Conservation (phyloP, 129 eudicot species). For the Flaveria robusta region DNA sequence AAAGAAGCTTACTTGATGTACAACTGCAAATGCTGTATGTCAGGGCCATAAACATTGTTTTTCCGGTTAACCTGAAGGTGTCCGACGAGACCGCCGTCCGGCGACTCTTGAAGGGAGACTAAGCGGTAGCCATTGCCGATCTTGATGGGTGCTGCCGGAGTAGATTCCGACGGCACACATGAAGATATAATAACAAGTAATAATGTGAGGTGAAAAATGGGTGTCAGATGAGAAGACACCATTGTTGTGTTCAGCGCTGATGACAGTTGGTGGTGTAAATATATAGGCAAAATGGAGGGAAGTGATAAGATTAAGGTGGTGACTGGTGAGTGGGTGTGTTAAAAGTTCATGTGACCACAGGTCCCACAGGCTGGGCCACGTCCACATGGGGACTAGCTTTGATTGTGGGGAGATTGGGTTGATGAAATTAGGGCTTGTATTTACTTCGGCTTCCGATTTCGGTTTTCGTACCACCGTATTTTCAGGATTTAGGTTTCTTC, state of each 20-base stretch:
- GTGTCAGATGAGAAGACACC: conserved; percentile 30
- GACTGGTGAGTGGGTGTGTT: conserved; percentile 12
- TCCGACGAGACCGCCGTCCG: conserved; percentile 83
- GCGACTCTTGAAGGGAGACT: conserved; percentile 63
- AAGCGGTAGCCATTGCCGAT: conserved; percentile 87
- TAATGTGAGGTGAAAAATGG: conserved; percentile 17
- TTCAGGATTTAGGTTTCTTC: not conserved
- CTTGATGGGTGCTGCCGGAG: conserved; percentile 38
- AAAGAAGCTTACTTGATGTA: conserved; percentile 72
- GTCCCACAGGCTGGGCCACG: conserved; percentile 31
- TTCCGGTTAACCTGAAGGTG: conserved; percentile 68
- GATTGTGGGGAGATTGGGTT: conserved; percentile 34
- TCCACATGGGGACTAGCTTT: conserved; percentile 23
- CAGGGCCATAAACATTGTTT: conserved; percentile 79
- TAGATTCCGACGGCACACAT: conserved; percentile 26
- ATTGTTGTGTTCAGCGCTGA: conserved; percentile 23
- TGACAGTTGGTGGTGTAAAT: conserved; percentile 12
- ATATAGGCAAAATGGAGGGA: conserved; percentile 37
- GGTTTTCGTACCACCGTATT: conserved; percentile 9
- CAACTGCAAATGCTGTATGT: conserved; percentile 74
- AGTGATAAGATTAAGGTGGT: conserved; percentile 22
- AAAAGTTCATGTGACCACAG: conserved; percentile 31
- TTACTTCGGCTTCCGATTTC: not conserved
- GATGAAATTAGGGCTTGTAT: conserved; percentile 34
- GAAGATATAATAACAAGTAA: conserved; percentile 8